Conservation (phyloP, 202 grass and related monocot genomes). For the Brachypodium distachyon region DNA sequence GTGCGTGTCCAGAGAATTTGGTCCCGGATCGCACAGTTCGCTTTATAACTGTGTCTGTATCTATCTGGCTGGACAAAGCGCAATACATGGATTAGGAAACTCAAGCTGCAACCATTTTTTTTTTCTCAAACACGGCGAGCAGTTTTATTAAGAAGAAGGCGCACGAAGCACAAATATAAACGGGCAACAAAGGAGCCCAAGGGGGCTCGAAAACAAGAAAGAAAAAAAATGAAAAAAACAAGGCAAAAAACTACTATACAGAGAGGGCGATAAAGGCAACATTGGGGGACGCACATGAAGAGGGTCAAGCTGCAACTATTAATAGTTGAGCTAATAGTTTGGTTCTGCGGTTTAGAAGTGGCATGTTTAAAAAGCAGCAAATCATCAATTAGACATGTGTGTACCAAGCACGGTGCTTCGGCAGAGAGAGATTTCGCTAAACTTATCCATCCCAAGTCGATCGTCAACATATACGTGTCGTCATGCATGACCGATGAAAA, state of each 20-base stretch:
- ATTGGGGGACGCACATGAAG: no score
- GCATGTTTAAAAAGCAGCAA: not conserved
- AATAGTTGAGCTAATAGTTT: not conserved
- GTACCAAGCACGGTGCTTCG: not conserved
- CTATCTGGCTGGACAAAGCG: not conserved
- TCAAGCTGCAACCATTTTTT: not conserved
- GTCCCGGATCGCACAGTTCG: not conserved
- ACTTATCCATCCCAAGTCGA: not conserved
- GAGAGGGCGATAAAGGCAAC: no score
- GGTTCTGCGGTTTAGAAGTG: not conserved
- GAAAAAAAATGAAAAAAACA: no score
- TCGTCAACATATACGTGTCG: not conserved
- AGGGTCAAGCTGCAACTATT: not conserved
- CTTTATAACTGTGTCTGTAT: not conserved
- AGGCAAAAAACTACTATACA: no score
- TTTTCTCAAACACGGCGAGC: no score
- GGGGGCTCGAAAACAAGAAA: no score
- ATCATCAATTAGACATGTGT: not conserved
- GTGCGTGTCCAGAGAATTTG: not conserved
- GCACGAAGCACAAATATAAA: no score
- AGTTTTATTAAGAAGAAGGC: no score
- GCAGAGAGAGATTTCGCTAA: not conserved
- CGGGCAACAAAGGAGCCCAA: no score
- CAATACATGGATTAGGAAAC: not conserved
- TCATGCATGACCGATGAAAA: conserved; percentile 18